These are phyloP conservation scores for Ascochyta lentis DNA, from an alignment of 2,329 filamentous ascomycete species.

Conservation along the genomic window DNA sequence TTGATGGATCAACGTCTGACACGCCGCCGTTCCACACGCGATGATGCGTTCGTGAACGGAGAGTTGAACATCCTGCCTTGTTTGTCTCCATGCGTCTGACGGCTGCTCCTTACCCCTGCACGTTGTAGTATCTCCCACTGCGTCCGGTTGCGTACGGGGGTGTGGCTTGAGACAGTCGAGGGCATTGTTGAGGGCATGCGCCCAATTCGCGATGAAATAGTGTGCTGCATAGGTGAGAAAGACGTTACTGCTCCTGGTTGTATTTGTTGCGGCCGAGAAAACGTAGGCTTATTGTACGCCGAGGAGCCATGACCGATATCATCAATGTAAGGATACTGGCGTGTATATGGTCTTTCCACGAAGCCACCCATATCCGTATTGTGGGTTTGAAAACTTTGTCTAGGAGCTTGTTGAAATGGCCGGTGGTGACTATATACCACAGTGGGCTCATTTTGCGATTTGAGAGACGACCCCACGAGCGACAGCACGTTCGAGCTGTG, in stretches of 20 bases:
- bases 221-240: constrained; percentile 12
- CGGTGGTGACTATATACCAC: constrained; percentile 1
- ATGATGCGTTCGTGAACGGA: constrained; percentile 1
- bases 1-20: constrained; percentile 24
- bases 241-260: constrained; percentile 10
- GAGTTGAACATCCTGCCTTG: background rate
- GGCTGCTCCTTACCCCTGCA: constrained; percentile 37
- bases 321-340: constrained; percentile 5
- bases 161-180: constrained; percentile 19
- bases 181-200: constrained; percentile 27
- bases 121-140: constrained; percentile 27
- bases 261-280: constrained; percentile 7
- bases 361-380: constrained; percentile 24
- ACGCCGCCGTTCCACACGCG: constrained; percentile 26
- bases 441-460: constrained; percentile 27
- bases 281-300: background rate
- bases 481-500: constrained; percentile 45
- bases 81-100: constrained; percentile 2
- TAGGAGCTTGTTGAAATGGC: background rate
- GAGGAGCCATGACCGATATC: constrained; percentile 17
- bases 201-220: constrained; percentile 14
- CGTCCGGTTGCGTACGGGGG: constrained; percentile 19
- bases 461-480: constrained; percentile 43
- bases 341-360: constrained; percentile 18
- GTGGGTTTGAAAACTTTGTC: constrained; percentile 12